phyloP scores from a whole-genome alignment of 1,284 basidiomycete species.

The Heterobasidion annosum region DNA sequence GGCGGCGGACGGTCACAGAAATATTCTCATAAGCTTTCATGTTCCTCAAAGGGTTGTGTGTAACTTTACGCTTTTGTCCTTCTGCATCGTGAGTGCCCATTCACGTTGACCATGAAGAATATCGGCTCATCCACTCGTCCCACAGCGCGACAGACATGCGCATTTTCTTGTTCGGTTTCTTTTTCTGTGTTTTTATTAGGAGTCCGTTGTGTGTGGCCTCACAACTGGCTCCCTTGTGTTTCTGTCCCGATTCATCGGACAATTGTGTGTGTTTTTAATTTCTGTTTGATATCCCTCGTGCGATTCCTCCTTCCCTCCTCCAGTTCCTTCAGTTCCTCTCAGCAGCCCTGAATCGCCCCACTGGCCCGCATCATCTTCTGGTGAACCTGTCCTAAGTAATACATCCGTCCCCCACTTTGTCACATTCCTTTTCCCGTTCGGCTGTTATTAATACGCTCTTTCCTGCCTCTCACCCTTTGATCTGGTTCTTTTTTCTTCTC shows the following conservation, averaged over 20 bases:
- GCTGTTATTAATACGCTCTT: background rate
- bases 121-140: background rate
- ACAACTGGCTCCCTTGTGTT: background rate
- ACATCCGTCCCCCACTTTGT: background rate
- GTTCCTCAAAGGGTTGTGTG: background rate
- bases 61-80: background rate
- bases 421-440: background rate
- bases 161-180: background rate
- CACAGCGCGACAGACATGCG: background rate
- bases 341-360: background rate
- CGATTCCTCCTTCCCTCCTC: background rate
- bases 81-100: background rate
- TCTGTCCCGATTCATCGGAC: background rate
- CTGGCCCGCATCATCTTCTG: background rate
- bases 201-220: background rate
- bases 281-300: background rate
- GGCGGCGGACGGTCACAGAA: slow-evolving; percentile 40
- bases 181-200: background rate
- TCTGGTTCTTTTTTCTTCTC: background rate
- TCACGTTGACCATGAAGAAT: no score
- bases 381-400: background rate
- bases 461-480: background rate
- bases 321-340: background rate
- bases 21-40: slow-evolving; percentile 23
- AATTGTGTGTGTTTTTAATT: background rate